Evolutionary conservation across 805 yeast genomes (phyloP).

Genomic region (Ogataea nitratoaversa): DNA sequence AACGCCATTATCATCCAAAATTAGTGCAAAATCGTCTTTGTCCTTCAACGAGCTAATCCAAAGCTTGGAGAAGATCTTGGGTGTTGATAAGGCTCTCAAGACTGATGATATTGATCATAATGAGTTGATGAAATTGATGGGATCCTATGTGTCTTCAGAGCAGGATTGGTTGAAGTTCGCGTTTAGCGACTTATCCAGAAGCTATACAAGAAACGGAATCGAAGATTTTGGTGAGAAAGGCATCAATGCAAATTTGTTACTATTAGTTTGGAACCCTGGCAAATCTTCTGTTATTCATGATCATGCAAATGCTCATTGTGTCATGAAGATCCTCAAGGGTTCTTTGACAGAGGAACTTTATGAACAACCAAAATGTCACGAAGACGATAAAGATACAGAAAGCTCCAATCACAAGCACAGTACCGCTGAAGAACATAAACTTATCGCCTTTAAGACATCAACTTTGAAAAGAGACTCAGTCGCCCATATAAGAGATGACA

Average conservation of each 20-base stretch:
- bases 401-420: neutral
- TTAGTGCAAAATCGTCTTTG: constrained; percentile 2
- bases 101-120: constrained; percentile 51
- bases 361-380: constrained; percentile 37
- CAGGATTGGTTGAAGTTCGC: constrained; percentile 60
- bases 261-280: constrained; percentile 70
- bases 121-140: constrained; percentile 42
- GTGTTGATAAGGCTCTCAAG: constrained; percentile 26
- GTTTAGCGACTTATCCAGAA: constrained; percentile 43
- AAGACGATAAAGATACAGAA: neutral
- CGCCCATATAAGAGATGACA: constrained; percentile 59
- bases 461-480: constrained; percentile 39
- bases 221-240: constrained; percentile 68
- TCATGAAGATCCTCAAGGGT: constrained; percentile 66
- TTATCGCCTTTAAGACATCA: constrained; percentile 25
- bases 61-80: constrained; percentile 31
- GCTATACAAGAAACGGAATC: constrained; percentile 70
- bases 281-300: constrained; percentile 64
- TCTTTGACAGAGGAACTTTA: constrained; percentile 52
- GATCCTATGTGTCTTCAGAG: constrained; percentile 41
- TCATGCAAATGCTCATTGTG: constrained; percentile 74
- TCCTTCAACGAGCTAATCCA: constrained; percentile 30
- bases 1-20: constrained; percentile 1
- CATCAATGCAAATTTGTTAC: constrained; percentile 60
- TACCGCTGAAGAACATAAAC: constrained; percentile 6